Conservation (phyloP, 805 yeast genomes). For the Sugiyamaella lignohabitans region DNA sequence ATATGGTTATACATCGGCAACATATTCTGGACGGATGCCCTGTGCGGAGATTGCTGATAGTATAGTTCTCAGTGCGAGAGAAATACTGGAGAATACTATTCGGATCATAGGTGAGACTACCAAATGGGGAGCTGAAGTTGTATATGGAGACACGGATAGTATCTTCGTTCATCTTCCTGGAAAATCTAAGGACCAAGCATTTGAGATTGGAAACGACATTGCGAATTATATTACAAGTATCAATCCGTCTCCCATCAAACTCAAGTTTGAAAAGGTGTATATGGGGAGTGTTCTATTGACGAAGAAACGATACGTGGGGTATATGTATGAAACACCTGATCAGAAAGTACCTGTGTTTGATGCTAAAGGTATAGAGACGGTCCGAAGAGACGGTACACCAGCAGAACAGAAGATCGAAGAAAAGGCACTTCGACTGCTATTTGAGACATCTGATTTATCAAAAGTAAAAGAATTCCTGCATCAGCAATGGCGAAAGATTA, state of each 20-base stretch:
- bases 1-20: conserved; percentile 91
- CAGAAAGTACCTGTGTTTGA: conserved; percentile 67
- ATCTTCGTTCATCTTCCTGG: conserved; percentile 89
- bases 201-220: conserved; percentile 63
- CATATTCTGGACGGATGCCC: conserved; percentile 96
- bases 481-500: conserved; percentile 60
- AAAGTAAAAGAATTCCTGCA: conserved; percentile 58
- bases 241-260: conserved; percentile 74
- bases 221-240: conserved; percentile 54
- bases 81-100: conserved; percentile 67
- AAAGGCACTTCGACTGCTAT: conserved; percentile 56
- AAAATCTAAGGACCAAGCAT: conserved; percentile 67
- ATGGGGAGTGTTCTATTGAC: conserved; percentile 76
- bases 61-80: conserved; percentile 86
- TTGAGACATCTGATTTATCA: conserved; percentile 67
- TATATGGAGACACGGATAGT: conserved; percentile 96
- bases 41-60: conserved; percentile 93
- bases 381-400: conserved; percentile 89
- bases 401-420: conserved; percentile 83
- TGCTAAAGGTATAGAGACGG: conserved; percentile 95
- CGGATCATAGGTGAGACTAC: conserved; percentile 52
- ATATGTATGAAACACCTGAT: conserved; percentile 54
- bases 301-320: conserved; percentile 89
- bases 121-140: conserved; percentile 83
- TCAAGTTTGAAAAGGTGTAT: conserved; percentile 90